Evolutionary conservation across 305 asterid genomes (phyloP).

Genomic region (Fraxinus platypoda): DNA sequence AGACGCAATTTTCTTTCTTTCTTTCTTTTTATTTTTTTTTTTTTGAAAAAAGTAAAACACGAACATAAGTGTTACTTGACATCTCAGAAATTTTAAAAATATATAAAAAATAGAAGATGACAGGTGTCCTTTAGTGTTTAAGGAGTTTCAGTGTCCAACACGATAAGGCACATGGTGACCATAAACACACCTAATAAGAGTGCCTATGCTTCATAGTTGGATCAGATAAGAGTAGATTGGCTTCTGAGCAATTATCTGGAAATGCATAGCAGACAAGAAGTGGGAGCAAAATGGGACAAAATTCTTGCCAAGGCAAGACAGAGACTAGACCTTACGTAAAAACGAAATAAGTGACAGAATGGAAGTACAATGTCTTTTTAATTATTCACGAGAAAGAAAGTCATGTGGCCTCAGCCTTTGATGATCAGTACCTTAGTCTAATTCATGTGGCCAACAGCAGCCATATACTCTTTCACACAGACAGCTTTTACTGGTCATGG

Average conservation of each 20-base stretch:
- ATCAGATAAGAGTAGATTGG: conserved; percentile 15
- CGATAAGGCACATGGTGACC: background rate
- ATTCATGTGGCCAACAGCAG: background rate
- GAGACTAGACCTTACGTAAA: conserved; percentile 29
- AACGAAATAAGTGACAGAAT: conserved; percentile 28
- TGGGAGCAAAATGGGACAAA: conserved; percentile 15
- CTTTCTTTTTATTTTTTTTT: too few species aligned
- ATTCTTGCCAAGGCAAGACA: conserved; percentile 18
- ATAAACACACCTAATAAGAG: background rate
- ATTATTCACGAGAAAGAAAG: conserved; percentile 4
- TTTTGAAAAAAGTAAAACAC: background rate
- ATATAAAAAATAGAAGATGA: background rate
- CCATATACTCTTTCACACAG: background rate
- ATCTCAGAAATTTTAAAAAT: background rate
- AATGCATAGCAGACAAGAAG: conserved; percentile 15
- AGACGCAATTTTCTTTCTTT: too few species aligned
- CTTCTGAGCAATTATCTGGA: background rate
- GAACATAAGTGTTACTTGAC: background rate
- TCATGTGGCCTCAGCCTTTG: background rate
- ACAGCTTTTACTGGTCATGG: conserved; percentile 23
- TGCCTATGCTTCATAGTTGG: background rate
- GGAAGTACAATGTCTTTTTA: conserved; percentile 1
- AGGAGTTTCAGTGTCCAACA: background rate
- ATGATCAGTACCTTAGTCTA: background rate
- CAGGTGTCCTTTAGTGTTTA: background rate